Conservation (phyloP, 2,329 filamentous ascomycete species). For the Thielaviopsis euricoi region DNA sequence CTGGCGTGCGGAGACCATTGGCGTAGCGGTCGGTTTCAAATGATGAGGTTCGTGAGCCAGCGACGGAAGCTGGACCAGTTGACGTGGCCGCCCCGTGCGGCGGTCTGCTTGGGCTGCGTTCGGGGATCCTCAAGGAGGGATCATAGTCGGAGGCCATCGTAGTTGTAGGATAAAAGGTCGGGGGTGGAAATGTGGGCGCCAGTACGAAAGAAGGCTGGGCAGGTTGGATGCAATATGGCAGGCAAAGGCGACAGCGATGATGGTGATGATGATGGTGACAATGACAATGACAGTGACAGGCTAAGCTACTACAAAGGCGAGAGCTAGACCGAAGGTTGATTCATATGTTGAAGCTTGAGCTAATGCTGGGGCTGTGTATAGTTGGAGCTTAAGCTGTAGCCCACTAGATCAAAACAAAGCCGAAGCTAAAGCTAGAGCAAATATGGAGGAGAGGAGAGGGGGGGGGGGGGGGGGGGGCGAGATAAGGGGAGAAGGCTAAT, state of each 20-base stretch:
- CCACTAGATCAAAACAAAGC: too few relatives aligned
- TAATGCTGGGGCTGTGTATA: too few relatives aligned
- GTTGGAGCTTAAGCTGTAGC: too few relatives aligned
- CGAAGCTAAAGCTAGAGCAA: too few relatives aligned
- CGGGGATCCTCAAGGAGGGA: constrained; percentile 10
- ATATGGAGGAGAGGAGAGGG: too few relatives aligned
- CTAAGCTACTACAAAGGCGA: too few relatives aligned
- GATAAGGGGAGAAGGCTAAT: too few relatives aligned
- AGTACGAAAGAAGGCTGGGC: not conserved
- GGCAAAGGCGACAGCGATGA: not conserved
- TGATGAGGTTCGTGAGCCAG: constrained; percentile 2
- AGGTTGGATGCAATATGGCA: not conserved
- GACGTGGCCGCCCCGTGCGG: constrained; percentile 1
- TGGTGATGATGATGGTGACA: too few relatives aligned
- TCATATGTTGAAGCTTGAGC: too few relatives aligned
- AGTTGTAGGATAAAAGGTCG: not conserved
- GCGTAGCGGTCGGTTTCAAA: constrained; percentile 8
- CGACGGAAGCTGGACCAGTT: not conserved
- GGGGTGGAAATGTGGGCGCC: not conserved
- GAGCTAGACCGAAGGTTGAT: too few relatives aligned
- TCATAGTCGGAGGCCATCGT: constrained; percentile 11
- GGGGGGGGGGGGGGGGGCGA: too few relatives aligned
- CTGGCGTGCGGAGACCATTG: constrained; percentile 7
- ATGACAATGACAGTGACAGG: too few relatives aligned
- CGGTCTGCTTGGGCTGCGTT: constrained; percentile 9